Evolutionary conservation across 495 filamentous ascomycete species (phyloP), one percentile per base, ranked within the genome.

Genomic region (Hypomontagnella monticulosa): DNA sequence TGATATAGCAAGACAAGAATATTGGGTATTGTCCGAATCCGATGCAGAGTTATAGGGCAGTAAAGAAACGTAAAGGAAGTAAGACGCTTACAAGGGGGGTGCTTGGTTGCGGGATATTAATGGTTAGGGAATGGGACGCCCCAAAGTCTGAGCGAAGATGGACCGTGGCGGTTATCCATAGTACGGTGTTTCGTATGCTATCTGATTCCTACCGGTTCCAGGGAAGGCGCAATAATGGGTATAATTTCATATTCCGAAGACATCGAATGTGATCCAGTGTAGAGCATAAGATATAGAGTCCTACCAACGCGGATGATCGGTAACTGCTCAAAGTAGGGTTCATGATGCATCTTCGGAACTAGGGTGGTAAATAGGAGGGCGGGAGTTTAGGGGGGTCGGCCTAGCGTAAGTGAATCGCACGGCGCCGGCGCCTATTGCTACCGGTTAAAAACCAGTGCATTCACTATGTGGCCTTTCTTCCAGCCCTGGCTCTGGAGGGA

Each of bases 381-480:
- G 18, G 8, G 9, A 4, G 4, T 1, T 7, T 10, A 12, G 12
- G 0, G 3, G 19, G 4, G 43, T 0, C 8, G 15, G 1, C 15
- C 8, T 44, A 37, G 16, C 18, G 36, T 38, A 30, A 9, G n/a
- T 19, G 33, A 19, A 19, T 10, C 23, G 15, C 27, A 63, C 12
- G 18, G 14, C 14, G 44, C 47, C 7, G 49, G 12, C 37, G 50
- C 60, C 44, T 55, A 37, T 53, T 61, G 63, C 76, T 82, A 81
- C 60, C 76, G 73, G 72, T 78, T 69, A 66, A 90, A 89, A 50
- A 96, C 87, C 56, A 95, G 73, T 5, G 91, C 93, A 72, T 94
- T 96, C 52, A 97, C 75, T 18, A 94, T 81, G 74, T 93, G 83
- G 16, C 87, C 91, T 54, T 84, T 80, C 66, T 87, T 83, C 91